Evolutionary conservation across 2,329 filamentous ascomycete genomes (phyloP), one percentile per base, ranked within the genome.

Genomic region (Sporothrix inflata): DNA sequence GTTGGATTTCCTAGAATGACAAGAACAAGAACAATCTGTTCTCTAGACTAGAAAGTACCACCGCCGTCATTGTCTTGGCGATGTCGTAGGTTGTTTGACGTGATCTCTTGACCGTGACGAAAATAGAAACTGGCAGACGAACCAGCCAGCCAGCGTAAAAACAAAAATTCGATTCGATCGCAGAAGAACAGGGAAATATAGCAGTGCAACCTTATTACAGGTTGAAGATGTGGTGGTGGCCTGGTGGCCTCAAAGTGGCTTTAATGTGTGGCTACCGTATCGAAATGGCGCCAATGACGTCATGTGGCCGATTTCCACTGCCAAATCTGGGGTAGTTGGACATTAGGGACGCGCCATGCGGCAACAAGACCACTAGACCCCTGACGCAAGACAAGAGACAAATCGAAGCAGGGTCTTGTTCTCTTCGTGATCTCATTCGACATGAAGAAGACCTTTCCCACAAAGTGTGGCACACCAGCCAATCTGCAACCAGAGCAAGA

Each of bases 201-300:
- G 63, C 63, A 49, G 12, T 66, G 63, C 42, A 66, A 66, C 63
- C 63, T 14, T 47, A 55, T 16, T n/a, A 12, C 45, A 55, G 40
- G n/a, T 53, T 24, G 5, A 34, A 40, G 11, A 30, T 53, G n/a
- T 40, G 24, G 19, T 19, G 27, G 47, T 27, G 65, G 47, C 55
- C 8, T 38, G 21, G n/a, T n/a, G n/a, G n/a, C n/a, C n/a, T n/a
- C n/a, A n/a, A 8, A 24, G 21, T 53, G 27, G 47, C 42, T 53
- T 53, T 14, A 8, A 14, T 30, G 1, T 49, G 40, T 66, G 63
- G 63, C 63, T 21, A 27, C 63, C 19, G 12, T 38, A 38, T 14
- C 16, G 42, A 24, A 5, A 12, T 21, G 2, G 19, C 27, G 27
- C 14, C 2, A 14, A 67, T 67, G 65, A 67, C 45, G 65, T 67